Base-by-base conservation (phyloP, 352 stramenopile species). In the Pythium dissotocum region DNA sequence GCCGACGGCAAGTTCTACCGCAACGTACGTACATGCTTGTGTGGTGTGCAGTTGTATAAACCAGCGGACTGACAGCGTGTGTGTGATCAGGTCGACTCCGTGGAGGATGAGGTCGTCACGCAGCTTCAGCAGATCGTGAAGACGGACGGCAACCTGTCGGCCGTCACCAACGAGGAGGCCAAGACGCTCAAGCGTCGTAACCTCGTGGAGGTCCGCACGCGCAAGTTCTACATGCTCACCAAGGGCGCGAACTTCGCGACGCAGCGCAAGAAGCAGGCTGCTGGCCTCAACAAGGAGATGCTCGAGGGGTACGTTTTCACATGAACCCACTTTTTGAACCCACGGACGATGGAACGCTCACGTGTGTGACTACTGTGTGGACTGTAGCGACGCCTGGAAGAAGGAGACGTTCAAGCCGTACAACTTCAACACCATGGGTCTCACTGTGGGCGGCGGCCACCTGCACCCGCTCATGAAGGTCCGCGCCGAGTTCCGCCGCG, bases 201-300 rank as follows among this genome's bases (percentile, higher is more conserved):
- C 58, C 80, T 97, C 58, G 69, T 90, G 4, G 84, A 94, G 33
- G 63, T 95, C 58, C 84, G 86, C 54, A 92, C 82, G 35, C 85
- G 93, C 63, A 99, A 99, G 82, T 98, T 93, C 33, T 99, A 98
- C 83, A 80, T 83, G 59, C 85, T 99, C 44, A 91, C 74, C 12
- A 97, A 98, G 68, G 98, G 98, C 36, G 64, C 76, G 7, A 87
- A 97, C 42, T 99, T 99, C 71, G 85, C 93, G 42, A 74, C 97
- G 52, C 73, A 98, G 72, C 92, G 98, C 61, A 93, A 95, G 65
- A 99, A 98, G 74, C 98, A 99, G 77, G 89, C 96, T 2, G 97
- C 97, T 18, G 97, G 98, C 56, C 77, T 99, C 32, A 99, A 95
- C 26, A 99, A 99, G 81, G 97, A 99, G 68, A 99, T 99, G 97